Conservation (phyloP, 2,329 filamentous ascomycete species). For the Trichoderma atroviride region DNA sequence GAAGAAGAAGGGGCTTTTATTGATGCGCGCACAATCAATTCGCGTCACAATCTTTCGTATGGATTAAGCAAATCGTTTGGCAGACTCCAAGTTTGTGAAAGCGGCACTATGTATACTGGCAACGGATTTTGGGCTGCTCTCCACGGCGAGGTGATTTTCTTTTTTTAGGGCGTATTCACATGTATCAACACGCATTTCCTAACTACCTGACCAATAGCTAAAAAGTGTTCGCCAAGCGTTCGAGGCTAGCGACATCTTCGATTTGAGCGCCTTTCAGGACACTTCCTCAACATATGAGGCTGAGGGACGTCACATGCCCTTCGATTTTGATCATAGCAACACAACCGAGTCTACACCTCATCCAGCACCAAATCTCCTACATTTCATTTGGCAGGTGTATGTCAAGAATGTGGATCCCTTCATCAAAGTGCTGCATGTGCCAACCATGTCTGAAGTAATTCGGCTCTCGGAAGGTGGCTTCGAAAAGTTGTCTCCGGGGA, state of each 20-base stretch:
- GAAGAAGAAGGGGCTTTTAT: background rate
- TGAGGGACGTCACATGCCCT: background rate
- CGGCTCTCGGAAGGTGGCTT: slow-evolving; percentile 31
- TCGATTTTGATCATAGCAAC: background rate
- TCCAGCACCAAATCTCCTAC: slow-evolving; percentile 36
- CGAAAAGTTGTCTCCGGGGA: slow-evolving; percentile 26
- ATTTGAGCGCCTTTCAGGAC: background rate
- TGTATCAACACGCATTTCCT: slow-evolving; percentile 21
- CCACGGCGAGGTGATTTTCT: slow-evolving; percentile 35
- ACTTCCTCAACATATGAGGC: background rate
- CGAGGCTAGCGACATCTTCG: background rate
- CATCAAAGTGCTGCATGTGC: slow-evolving; percentile 37
- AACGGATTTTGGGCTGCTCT: slow-evolving; percentile 41
- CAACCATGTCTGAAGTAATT: slow-evolving; percentile 30
- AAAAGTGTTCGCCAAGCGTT: slow-evolving; percentile 15
- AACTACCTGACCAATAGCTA: slow-evolving; percentile 20
- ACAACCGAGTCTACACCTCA: slow-evolving; percentile 22
- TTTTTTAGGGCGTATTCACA: too few species aligned
- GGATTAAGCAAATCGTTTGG: slow-evolving; percentile 20
- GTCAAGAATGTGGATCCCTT: slow-evolving; percentile 38
- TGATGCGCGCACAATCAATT: background rate
- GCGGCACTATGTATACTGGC: slow-evolving; percentile 33
- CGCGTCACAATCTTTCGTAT: background rate
- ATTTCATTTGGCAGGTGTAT: slow-evolving; percentile 38
- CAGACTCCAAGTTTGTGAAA: slow-evolving; percentile 2